Conservation (phyloP, 768 basidiomycete species). For the Kockovaella imperatae region DNA sequence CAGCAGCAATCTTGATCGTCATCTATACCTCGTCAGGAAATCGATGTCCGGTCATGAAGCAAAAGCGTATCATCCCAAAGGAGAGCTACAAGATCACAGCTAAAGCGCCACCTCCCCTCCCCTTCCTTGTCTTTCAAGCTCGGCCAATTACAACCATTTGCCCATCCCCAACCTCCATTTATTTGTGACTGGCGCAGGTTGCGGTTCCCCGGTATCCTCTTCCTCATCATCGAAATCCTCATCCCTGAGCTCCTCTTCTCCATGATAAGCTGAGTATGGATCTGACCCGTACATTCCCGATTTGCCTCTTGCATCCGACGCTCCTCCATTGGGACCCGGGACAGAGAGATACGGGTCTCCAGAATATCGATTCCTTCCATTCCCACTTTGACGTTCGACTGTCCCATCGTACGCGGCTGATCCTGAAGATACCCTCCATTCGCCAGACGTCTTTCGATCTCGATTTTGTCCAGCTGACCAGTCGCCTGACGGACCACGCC, state of each 20-base stretch:
- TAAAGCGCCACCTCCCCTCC: too few relatives aligned
- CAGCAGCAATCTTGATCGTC: too few relatives aligned
- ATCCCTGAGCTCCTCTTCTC: conserved; percentile 4
- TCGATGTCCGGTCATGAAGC: too few relatives aligned
- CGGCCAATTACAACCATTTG: conserved; percentile 19
- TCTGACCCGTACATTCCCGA: conserved; percentile 24
- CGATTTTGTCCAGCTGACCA: background rate
- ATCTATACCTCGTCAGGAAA: too few relatives aligned
- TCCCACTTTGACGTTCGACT: conserved; percentile 5
- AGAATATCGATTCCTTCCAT: conserved; percentile 4
- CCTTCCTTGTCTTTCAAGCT: too few relatives aligned
- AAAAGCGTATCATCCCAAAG: background rate
- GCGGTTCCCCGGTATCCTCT: too few relatives aligned
- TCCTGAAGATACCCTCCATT: conserved; percentile 35
- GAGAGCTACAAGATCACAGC: too few relatives aligned
- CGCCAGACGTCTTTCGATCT: conserved; percentile 16
- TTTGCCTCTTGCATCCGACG: conserved; percentile 5
- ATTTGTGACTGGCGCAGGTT: too few relatives aligned
- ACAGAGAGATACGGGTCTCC: conserved; percentile 25
- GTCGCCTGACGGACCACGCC: conserved; percentile 1
- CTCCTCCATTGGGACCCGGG: conserved; percentile 1
- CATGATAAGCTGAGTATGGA: conserved; percentile 34
- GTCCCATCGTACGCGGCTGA: conserved; percentile 17
- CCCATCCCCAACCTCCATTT: conserved; percentile 5
- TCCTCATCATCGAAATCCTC: conserved; percentile 6